Evolutionary conservation across 75 land plant species (phyloP).

Genomic region (Sequoiadendron giganteum): DNA sequence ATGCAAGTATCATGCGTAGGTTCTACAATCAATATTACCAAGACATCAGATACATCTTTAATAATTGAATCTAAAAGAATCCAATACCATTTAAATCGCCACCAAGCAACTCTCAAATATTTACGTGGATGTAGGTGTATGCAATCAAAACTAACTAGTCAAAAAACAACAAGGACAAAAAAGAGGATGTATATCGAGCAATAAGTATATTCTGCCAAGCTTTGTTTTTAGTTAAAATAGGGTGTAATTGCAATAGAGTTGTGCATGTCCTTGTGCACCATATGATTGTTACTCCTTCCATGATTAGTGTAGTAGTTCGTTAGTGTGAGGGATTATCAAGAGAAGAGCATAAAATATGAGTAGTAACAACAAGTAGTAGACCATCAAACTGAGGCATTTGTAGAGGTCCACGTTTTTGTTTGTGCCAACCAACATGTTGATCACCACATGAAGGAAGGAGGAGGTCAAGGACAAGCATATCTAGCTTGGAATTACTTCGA

Average conservation of each 20-base stretch:
- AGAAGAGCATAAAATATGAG: no score
- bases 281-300: slow-evolving; percentile 54
- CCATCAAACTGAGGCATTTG: no score
- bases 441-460: slow-evolving; percentile 75
- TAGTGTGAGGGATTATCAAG: slow-evolving; percentile 73
- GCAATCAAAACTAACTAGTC: slow-evolving; percentile 5
- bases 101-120: not conserved
- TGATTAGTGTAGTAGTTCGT: slow-evolving; percentile 36
- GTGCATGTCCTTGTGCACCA: slow-evolving; percentile 92
- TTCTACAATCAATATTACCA: no score
- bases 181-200: slow-evolving; percentile 80
- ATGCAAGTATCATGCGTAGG: no score
- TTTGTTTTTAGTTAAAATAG: slow-evolving; percentile 68
- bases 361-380: no score
- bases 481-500: no score
- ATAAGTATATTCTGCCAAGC: slow-evolving; percentile 81
- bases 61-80: no score
- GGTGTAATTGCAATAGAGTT: slow-evolving; percentile 58
- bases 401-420: no score
- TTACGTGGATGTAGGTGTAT: not conserved
- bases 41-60: no score
- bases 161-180: slow-evolving; percentile 82
- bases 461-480: slow-evolving; percentile 73
- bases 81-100: no score
- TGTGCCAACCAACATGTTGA: no score